A percentile compares a stretch with the other conserved stretches of the same genome.
Evolutionary conservation across 176 grass and related monocot genomes (phyloP).

Genomic region (Oryza meyeriana): DNA sequence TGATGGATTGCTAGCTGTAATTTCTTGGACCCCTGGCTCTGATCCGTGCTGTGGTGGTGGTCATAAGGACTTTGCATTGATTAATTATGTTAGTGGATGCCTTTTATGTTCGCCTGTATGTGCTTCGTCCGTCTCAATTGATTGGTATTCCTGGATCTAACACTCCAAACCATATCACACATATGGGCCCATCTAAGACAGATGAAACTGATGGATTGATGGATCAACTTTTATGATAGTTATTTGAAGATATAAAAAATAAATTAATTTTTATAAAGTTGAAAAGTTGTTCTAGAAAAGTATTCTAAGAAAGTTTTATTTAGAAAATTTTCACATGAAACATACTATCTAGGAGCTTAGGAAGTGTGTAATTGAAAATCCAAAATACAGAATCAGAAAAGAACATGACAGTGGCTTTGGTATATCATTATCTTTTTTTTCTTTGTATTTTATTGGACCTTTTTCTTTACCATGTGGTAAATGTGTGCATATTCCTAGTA

Average conservation of each 20-base stretch:
- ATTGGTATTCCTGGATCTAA: neutral
- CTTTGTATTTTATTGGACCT: neutral
- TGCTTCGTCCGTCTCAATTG: neutral
- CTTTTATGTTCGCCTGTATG: neutral
- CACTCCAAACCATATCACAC: neutral
- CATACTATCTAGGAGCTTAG: too few species aligned
- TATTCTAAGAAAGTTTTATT: too few species aligned
- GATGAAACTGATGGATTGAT: too few species aligned
- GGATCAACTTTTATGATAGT: too few species aligned
- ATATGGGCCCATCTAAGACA: too few species aligned
- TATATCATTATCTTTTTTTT: neutral
- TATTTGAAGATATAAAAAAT: too few species aligned
- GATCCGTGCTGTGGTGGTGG: neutral
- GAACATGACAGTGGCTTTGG: neutral
- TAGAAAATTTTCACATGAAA: too few species aligned
- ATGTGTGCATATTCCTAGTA: neutral
- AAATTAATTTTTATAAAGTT: too few species aligned
- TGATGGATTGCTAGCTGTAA: neutral
- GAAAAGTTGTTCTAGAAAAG: too few species aligned
- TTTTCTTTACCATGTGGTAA: neutral
- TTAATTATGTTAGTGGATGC: neutral
- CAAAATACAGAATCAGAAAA: too few species aligned
- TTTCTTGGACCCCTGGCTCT: neutral
- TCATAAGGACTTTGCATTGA: neutral
- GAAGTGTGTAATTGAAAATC: too few species aligned